Evolutionary conservation across 208 protist species (phyloP).

Genomic region (Leishmania amazonensis): DNA sequence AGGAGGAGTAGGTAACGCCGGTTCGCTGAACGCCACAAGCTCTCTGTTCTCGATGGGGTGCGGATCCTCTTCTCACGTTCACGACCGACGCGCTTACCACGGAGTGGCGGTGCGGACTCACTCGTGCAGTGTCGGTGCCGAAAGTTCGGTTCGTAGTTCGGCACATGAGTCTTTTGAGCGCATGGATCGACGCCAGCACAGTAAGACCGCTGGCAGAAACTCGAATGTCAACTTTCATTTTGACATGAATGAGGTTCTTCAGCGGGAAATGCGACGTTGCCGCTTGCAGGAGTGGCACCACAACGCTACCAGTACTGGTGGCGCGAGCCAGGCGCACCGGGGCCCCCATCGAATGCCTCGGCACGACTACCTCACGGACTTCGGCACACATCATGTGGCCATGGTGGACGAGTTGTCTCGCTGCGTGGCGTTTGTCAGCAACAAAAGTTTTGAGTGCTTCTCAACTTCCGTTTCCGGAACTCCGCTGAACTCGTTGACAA

Average conservation of each 20-base stretch:
- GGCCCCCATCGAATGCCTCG: not conserved
- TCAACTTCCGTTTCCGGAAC: constrained; percentile 1
- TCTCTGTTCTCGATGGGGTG: constrained; percentile 7
- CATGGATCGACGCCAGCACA: not conserved
- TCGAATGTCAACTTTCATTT: not conserved
- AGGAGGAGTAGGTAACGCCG: not conserved
- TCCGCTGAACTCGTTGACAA: constrained; percentile 17
- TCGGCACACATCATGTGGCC: constrained; percentile 20
- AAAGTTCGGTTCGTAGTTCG: not conserved
- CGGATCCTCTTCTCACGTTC: constrained; percentile 10
- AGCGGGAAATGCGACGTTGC: constrained; percentile 7
- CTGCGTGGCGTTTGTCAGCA: not conserved
- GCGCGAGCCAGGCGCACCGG: not conserved
- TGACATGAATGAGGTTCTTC: constrained; percentile 8
- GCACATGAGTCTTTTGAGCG: too few species aligned
- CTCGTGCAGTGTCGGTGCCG: not conserved
- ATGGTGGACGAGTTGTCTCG: constrained; percentile 35
- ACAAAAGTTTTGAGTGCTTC: not conserved
- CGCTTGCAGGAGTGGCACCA: constrained; percentile 5
- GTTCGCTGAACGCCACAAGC: not conserved
- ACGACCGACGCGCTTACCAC: constrained; percentile 18
- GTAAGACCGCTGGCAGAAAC: not conserved
- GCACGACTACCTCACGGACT: constrained; percentile 24
- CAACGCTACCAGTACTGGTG: not conserved
- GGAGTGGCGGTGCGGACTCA: constrained; percentile 8